A percentile compares a stretch with the other conserved stretches of the same genome.
Conservation (phyloP, 2,329 filamentous ascomycete genomes). For the Exophiala aquamarina region DNA sequence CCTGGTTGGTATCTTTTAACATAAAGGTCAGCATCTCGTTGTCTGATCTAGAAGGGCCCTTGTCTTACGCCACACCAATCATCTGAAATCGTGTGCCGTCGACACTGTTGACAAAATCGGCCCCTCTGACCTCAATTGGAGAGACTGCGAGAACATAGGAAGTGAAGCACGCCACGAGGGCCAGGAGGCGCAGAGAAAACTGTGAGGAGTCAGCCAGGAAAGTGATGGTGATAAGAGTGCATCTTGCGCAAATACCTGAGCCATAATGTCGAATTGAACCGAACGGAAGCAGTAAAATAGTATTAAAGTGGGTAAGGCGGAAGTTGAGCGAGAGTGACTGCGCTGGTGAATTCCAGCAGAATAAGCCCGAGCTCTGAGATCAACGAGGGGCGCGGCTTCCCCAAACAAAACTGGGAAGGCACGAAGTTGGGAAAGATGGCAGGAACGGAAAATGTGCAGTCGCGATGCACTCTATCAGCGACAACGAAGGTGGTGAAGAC, state of each 20-base stretch:
- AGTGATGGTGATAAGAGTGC: not conserved
- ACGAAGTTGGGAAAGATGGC: constrained; percentile 17
- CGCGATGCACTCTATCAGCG: constrained; percentile 5
- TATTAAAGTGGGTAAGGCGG: constrained; percentile 4
- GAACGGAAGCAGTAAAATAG: constrained; percentile 7
- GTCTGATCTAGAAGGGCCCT: constrained; percentile 1
- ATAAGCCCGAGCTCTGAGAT: not conserved
- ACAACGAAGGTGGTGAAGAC: constrained; percentile 11
- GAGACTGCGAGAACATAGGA: constrained; percentile 53
- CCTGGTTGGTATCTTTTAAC: constrained; percentile 60
- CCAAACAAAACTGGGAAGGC: not conserved
- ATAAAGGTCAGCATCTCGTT: constrained; percentile 12
- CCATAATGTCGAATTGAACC: constrained; percentile 17
- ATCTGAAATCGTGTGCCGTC: constrained; percentile 62
- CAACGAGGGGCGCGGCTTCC: constrained; percentile 14
- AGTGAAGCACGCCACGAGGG: constrained; percentile 42
- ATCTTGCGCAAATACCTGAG: constrained; percentile 14
- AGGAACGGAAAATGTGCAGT: too few species aligned
- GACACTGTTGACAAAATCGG: constrained; percentile 61
- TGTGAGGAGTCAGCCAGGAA: not conserved
- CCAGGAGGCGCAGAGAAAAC: constrained; percentile 25
- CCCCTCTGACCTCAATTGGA: constrained; percentile 57
- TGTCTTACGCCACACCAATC: constrained; percentile 58
- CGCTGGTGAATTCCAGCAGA: too few species aligned
- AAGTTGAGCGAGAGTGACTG: not conserved